Percentiles rank a stretch among this genome's conserved stretches.
These are phyloP conservation scores for Cystobasidiaceae sp. DNA, from an alignment of 1,284 basidiomycete species.

Conservation along the genomic window DNA sequence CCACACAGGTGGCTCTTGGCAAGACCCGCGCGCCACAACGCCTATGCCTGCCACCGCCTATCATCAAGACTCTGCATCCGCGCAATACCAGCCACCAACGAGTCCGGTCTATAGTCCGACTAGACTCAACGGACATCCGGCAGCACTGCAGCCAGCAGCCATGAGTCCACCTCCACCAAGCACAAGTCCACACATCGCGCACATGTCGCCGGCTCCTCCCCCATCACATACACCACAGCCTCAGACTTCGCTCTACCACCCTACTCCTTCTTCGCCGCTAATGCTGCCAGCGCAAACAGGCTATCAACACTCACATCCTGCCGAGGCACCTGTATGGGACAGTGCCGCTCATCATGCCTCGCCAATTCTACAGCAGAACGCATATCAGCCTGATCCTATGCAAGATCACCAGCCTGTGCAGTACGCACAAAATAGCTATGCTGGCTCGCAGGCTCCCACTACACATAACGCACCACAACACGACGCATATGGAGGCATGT, in stretches of 20 bases:
- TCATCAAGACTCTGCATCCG: neutral
- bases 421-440: neutral
- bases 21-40: conserved; percentile 9
- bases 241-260: too few relatives aligned
- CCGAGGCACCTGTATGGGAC: neutral
- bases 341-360: neutral
- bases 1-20: neutral
- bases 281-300: neutral
- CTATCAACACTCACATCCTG: neutral
- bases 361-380: neutral
- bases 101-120: neutral
- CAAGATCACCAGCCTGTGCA: neutral
- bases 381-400: neutral
- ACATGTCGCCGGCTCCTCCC: neutral
- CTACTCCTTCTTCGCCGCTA: neutral
- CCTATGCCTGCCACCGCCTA: conserved; percentile 6
- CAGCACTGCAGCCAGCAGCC: neutral
- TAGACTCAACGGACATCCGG: neutral
- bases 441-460: neutral
- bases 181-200: neutral
- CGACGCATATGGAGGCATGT: neutral
- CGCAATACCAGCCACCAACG: neutral
- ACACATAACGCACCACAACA: neutral
- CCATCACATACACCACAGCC: neutral
- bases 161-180: too few relatives aligned